A percentile compares a stretch with the other conserved stretches of the same genome.
phyloP scores from a whole-genome alignment of 73 alveolate genomes.

The Blepharisma stoltei region DNA sequence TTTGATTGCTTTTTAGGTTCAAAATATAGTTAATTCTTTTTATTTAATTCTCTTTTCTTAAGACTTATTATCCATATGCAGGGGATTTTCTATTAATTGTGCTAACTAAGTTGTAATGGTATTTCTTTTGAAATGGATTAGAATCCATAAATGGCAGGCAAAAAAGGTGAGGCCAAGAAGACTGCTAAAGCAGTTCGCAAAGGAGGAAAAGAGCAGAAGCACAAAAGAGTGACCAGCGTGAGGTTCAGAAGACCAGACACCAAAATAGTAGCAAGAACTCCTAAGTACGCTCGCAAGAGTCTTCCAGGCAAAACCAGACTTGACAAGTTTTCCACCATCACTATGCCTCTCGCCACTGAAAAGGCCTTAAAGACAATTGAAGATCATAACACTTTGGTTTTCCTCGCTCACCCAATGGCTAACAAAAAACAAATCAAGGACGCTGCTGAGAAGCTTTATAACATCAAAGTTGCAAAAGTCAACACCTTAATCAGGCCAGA shows the following conservation, averaged over 20 bases:
- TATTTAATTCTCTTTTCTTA: too few species aligned
- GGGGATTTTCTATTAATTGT: too few species aligned
- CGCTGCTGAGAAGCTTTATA: conserved; percentile 68
- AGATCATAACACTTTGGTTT: conserved; percentile 81
- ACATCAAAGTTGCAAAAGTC: conserved; percentile 58
- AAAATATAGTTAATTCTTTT: too few species aligned
- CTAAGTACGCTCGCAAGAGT: conserved; percentile 32
- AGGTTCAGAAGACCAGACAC: conserved; percentile 62
- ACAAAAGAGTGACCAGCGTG: conserved; percentile 54
- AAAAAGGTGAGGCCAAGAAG: conserved; percentile 41
- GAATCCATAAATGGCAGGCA: too few species aligned
- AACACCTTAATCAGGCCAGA: conserved; percentile 82
- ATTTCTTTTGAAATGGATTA: too few species aligned
- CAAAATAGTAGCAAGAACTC: conserved; percentile 46
- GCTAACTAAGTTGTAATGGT: too few species aligned
- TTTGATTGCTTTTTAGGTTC: too few species aligned
- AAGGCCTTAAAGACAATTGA: conserved; percentile 77
- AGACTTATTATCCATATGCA: too few species aligned
- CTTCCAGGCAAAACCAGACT: neutral
- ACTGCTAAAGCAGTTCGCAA: conserved; percentile 31
- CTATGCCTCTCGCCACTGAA: conserved; percentile 78
- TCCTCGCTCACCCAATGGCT: conserved; percentile 64
- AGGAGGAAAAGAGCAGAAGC: conserved; percentile 52
- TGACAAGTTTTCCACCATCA: conserved; percentile 54
- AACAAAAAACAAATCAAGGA: conserved; percentile 74